These are phyloP conservation scores for Discostella pseudostelligera DNA, from an alignment of 108 stramenopile species.

Conservation along the genomic window DNA sequence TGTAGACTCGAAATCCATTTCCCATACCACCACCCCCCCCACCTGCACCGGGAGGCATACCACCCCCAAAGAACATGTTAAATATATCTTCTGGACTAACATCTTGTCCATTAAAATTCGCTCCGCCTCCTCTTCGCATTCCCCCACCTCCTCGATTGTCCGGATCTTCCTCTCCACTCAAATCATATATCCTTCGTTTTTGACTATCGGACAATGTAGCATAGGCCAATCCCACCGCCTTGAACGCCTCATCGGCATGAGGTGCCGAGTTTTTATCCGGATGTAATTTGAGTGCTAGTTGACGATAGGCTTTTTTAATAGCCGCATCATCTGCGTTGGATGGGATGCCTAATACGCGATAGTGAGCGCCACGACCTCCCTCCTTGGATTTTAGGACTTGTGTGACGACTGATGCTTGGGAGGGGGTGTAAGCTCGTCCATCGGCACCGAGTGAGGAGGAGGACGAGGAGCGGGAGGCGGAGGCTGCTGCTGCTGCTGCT, in stretches of 20 bases:
- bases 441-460: constrained; percentile 39
- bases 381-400: constrained; percentile 65
- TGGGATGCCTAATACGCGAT: constrained; percentile 72
- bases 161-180: constrained; percentile 88
- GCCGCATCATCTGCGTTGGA: constrained; percentile 62
- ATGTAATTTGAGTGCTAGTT: constrained; percentile 85
- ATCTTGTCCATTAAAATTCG: constrained; percentile 67
- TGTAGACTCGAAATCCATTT: constrained; percentile 50
- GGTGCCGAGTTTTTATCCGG: constrained; percentile 92
- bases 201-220: constrained; percentile 82
- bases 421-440: constrained; percentile 73
- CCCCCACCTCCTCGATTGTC: constrained; percentile 83
- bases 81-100: constrained; percentile 93
- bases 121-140: constrained; percentile 14
- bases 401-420: constrained; percentile 64
- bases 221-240: constrained; percentile 89
- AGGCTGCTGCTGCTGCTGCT: constrained; percentile 6
- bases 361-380: constrained; percentile 87
- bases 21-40: constrained; percentile 44
- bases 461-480: constrained; percentile 21
- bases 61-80: constrained; percentile 96
- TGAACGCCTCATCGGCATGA: constrained; percentile 94
- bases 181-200: constrained; percentile 88
- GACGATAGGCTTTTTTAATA: constrained; percentile 90
- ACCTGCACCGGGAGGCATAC: constrained; percentile 53